Base-by-base conservation (phyloP, 2,329 filamentous ascomycete genomes). In the Boeremia lycopersici region DNA sequence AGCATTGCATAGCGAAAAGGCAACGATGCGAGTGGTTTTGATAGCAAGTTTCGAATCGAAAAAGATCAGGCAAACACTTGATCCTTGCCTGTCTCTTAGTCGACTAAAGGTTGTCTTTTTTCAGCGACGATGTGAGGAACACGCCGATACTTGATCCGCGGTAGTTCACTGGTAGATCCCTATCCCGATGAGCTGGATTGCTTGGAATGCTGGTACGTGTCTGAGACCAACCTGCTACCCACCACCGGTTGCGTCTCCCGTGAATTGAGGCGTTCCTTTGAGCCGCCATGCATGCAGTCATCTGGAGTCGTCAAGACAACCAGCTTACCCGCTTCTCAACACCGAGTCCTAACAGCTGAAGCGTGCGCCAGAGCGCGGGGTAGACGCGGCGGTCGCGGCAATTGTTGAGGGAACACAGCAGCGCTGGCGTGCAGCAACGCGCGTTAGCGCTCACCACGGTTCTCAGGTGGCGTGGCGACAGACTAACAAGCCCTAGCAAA, bases 331-430 rank as follows among this genome's bases (percentile, higher is more conserved):
- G 35, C 48, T 13, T 34, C 29, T 43, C 49, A 53, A 30, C 35
- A 42, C 17, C 19, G 2, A 26, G 4, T 23, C 12, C 13, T 17
- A 25, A 38, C 38, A 53, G 50, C 50, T 43, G 38, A 46, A 34
- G 12, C 25, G n/a, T 13, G 30, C 34, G 30, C 17, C 11, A 13
- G 23, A 17, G 13, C 15, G 43, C 42, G 40, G 40, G 51, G 40
- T 42, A 30, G 12, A n/a, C 25, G 39, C 7, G 17, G 4, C 15
- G n/a, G 9, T 25, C 23, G 23, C 34, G 29, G 45, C 15, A 39
- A n/a, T 49, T 34, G 45, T 48, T 41, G 30, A 35, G 45, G 46
- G 41, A 30, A 54, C 51, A 39, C 38, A 35, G 38, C 44, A 44
- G 50, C 48, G 45, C 51, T 33, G 45, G 35, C 28, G 51, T 26